A percentile compares a stretch with the other conserved stretches of the same genome.
Conservation (phyloP, 2,329 filamentous ascomycete genomes). For the Calonectria multiphialidica region DNA sequence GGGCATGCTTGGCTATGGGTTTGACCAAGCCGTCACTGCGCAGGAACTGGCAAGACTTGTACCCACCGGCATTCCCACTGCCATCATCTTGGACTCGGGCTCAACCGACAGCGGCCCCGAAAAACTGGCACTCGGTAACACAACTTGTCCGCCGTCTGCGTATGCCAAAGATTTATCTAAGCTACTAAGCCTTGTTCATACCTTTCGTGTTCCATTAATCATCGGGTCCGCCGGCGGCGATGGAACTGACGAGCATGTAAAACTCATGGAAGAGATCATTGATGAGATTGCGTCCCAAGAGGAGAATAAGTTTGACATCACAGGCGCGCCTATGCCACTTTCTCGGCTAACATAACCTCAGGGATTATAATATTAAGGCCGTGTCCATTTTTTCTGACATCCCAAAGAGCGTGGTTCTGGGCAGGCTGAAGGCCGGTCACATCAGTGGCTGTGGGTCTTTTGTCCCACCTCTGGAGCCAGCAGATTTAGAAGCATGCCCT, state of each 20-base stretch:
- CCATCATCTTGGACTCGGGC: constrained; percentile 51
- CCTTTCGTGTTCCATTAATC: constrained; percentile 53
- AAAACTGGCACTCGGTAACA: constrained; percentile 56
- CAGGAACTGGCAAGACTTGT: constrained; percentile 42
- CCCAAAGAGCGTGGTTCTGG: constrained; percentile 46
- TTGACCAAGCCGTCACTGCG: constrained; percentile 48
- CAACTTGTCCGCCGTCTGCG: constrained; percentile 52
- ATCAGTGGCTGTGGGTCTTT: constrained; percentile 54
- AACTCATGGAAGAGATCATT: constrained; percentile 54
- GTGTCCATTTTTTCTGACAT: constrained; percentile 55
- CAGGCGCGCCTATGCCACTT: accelerated
- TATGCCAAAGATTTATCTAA: constrained; percentile 58
- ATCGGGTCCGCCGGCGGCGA: constrained; percentile 61
- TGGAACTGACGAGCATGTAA: constrained; percentile 58
- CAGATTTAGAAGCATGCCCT: constrained; percentile 52
- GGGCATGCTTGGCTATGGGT: constrained; percentile 64
- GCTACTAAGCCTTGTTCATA: constrained; percentile 49
- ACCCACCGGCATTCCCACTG: constrained; percentile 45
- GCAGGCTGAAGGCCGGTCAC: constrained; percentile 44
- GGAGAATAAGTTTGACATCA: constrained; percentile 5
- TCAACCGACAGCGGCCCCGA: constrained; percentile 53
- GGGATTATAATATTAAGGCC: constrained; percentile 45
- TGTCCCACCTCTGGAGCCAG: constrained; percentile 53
- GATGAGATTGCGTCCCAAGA: constrained; percentile 25
- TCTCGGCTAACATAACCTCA: neutral